Percentiles rank a stretch among this genome's conserved stretches.
Evolutionary conservation across 352 stramenopile genomes (phyloP).

Genomic region (Globisporangium barbulae): DNA sequence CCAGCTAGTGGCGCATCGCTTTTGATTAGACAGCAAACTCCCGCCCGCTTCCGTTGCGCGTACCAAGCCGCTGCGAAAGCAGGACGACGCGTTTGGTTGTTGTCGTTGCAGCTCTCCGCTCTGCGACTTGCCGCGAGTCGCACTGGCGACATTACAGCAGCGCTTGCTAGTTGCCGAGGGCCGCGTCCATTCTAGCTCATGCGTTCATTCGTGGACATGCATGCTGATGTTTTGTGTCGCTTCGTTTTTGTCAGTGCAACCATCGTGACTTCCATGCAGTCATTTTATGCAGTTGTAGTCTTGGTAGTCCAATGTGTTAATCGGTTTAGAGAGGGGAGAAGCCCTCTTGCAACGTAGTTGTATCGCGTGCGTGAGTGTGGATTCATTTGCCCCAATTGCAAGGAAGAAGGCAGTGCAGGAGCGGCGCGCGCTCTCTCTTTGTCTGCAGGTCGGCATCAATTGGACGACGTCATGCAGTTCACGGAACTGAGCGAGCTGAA

Average conservation of each 20-base stretch:
- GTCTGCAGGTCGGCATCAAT: neutral
- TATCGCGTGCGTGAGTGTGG: neutral
- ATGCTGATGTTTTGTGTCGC: neutral
- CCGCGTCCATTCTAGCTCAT: neutral
- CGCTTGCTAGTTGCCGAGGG: neutral
- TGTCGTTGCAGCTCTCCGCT: too few relatives aligned
- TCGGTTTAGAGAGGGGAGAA: neutral
- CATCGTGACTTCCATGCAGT: neutral
- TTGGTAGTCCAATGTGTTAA: neutral
- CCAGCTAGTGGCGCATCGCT: too few relatives aligned
- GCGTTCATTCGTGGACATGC: too few relatives aligned
- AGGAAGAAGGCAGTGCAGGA: neutral
- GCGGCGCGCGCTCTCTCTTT: neutral
- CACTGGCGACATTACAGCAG: too few relatives aligned
- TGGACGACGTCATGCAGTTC: slow-evolving; percentile 66
- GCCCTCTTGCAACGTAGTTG: neutral
- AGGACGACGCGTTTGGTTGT: too few relatives aligned
- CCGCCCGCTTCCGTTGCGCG: too few relatives aligned
- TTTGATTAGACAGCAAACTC: too few relatives aligned
- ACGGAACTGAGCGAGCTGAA: slow-evolving; percentile 87
- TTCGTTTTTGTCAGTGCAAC: neutral
- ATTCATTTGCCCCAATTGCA: neutral
- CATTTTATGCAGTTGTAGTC: neutral
- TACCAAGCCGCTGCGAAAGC: too few relatives aligned
- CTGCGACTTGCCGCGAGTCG: too few relatives aligned